Conservation (phyloP, 1,284 basidiomycete species). For the Irpex lacteus region DNA sequence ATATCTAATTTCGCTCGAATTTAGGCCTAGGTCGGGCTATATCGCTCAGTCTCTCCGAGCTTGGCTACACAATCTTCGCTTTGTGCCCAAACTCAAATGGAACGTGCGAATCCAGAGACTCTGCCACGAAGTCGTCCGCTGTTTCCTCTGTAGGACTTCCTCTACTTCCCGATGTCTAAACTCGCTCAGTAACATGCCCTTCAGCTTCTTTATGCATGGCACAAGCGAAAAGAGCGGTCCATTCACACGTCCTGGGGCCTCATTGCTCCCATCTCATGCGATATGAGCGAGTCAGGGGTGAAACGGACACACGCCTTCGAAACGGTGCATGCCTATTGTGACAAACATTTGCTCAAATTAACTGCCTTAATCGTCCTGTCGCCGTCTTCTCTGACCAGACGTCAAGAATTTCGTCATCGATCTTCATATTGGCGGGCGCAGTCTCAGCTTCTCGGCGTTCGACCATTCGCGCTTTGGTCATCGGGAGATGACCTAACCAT, state of each 20-base stretch:
- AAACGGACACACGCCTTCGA: conserved; percentile 30
- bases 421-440: not conserved
- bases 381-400: conserved; percentile 10
- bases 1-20: conserved; percentile 3
- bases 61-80: conserved; percentile 33
- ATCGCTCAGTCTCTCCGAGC: conserved; percentile 30
- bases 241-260: conserved; percentile 29
- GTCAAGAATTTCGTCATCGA: not conserved
- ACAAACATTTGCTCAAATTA: conserved; percentile 27
- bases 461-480: conserved; percentile 8
- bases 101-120: conserved; percentile 5
- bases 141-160: conserved; percentile 27
- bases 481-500: conserved; percentile 12
- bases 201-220: conserved; percentile 34
- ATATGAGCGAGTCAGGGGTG: conserved; percentile 23
- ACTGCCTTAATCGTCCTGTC: conserved; percentile 27
- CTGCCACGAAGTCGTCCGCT: conserved; percentile 17
- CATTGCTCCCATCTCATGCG: conserved; percentile 31
- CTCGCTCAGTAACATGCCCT: conserved; percentile 1
- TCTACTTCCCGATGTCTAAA: conserved; percentile 1
- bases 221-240: conserved; percentile 30
- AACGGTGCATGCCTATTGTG: conserved; percentile 31
- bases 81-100: conserved; percentile 24
- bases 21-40: conserved; percentile 29
- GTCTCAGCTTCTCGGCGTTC: not conserved